phyloP scores from a whole-genome alignment of 768 basidiomycete species.

The Collybia mongolica region DNA sequence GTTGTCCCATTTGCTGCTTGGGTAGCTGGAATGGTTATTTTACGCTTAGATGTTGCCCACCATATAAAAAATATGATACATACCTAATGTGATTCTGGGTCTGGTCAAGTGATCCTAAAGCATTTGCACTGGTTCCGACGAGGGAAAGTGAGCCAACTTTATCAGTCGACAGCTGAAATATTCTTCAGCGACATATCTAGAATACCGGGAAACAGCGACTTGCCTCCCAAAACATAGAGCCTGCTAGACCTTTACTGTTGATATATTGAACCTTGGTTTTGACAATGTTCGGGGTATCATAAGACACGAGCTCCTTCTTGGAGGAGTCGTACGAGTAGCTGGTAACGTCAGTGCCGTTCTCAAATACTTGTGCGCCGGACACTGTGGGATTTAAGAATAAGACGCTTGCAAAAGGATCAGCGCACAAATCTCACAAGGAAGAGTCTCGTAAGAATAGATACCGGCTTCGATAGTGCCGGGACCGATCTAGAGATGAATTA shows the following conservation, averaged over 20 bases:
- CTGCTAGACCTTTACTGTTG: slow-evolving; percentile 54
- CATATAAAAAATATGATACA: slow-evolving; percentile 7
- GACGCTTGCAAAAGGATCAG: too few species aligned
- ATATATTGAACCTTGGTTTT: slow-evolving; percentile 70
- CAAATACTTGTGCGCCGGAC: slow-evolving; percentile 56
- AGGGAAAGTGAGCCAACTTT: slow-evolving; percentile 59
- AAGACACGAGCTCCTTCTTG: slow-evolving; percentile 70
- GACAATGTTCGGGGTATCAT: slow-evolving; percentile 72
- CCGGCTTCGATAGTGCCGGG: slow-evolving; percentile 70
- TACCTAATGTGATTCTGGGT: slow-evolving; percentile 66
- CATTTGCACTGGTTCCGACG: slow-evolving; percentile 44
- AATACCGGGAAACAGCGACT: slow-evolving; percentile 13
- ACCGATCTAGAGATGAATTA: slow-evolving; percentile 46
- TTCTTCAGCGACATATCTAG: background rate
- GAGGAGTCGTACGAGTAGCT: slow-evolving; percentile 74
- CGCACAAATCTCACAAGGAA: slow-evolving; percentile 45
- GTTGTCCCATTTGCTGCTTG: slow-evolving; percentile 71
- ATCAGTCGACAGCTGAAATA: slow-evolving; percentile 51
- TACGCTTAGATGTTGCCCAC: background rate
- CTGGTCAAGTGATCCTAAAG: slow-evolving; percentile 54
- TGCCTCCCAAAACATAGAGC: slow-evolving; percentile 75
- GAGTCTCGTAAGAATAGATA: slow-evolving; percentile 73
- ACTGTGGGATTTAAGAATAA: slow-evolving; percentile 22
- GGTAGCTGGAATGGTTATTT: slow-evolving; percentile 40
- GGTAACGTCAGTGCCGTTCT: slow-evolving; percentile 69